phyloP scores from a whole-genome alignment of 805 yeast species.

The Candida namnaoensis region DNA sequence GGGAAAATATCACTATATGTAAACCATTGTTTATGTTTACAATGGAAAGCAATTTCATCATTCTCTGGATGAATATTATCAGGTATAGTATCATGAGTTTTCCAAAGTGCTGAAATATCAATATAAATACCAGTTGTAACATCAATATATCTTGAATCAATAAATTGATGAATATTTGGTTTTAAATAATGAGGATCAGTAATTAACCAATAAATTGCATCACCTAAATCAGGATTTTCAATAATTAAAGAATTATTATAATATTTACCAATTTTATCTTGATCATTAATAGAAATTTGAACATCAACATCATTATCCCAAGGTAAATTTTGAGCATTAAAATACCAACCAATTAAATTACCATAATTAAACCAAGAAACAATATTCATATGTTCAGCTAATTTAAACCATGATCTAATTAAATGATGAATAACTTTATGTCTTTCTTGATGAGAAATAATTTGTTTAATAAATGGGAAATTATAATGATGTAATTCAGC shows the following conservation, averaged over 20 bases:
- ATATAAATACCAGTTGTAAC: conserved; percentile 39
- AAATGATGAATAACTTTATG: conserved; percentile 33
- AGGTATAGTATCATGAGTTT: conserved; percentile 5
- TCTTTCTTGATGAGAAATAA: conserved; percentile 20
- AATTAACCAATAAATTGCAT: conserved; percentile 25
- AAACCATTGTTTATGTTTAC: conserved; percentile 15
- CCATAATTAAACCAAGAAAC: conserved; percentile 63
- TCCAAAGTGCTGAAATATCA: conserved; percentile 35
- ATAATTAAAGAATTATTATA: conserved; percentile 43
- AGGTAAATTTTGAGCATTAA: conserved; percentile 48
- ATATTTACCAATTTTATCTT: conserved; percentile 31
- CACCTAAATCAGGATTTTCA: conserved; percentile 26
- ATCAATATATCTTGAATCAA: conserved; percentile 37
- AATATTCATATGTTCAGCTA: conserved; percentile 30
- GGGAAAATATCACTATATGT: conserved; percentile 27
- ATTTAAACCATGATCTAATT: conserved; percentile 44
- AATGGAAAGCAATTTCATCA: conserved; percentile 7
- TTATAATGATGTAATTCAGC: conserved; percentile 22
- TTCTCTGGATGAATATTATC: conserved; percentile 7
- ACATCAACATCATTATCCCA: conserved; percentile 61
- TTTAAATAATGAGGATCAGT: conserved; percentile 24
- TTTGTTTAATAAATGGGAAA: conserved; percentile 21
- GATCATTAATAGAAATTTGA: conserved; percentile 42
- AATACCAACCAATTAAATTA: conserved; percentile 51
- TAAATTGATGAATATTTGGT: conserved; percentile 32